phyloP scores from a whole-genome alignment of 2,329 filamentous ascomycete genomes.

The Pseudopithomyces chartarum region DNA sequence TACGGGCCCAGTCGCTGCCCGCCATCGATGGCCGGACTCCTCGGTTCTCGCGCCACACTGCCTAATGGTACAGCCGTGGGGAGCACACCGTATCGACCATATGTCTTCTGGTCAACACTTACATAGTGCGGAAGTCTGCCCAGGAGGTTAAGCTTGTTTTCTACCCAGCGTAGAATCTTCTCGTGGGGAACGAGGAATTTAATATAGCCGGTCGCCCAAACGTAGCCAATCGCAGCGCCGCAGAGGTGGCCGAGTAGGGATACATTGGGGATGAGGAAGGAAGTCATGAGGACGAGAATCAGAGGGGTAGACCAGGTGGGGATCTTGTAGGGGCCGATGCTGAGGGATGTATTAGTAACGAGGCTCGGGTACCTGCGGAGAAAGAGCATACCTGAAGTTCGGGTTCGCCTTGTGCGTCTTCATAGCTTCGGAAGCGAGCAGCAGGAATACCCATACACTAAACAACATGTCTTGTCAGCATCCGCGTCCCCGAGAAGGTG shows the following conservation, averaged over 20 bases:
- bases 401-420: slow-evolving; percentile 84
- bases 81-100: slow-evolving; percentile 87
- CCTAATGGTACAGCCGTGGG: slow-evolving; percentile 53
- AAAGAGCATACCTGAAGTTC: slow-evolving; percentile 62
- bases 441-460: slow-evolving; percentile 90
- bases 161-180: slow-evolving; percentile 83
- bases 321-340: slow-evolving; percentile 68
- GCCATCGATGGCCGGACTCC: slow-evolving; percentile 30
- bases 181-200: slow-evolving; percentile 90
- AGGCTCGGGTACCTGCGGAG: background rate
- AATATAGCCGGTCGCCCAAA: slow-evolving; percentile 86
- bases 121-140: slow-evolving; percentile 88
- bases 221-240: slow-evolving; percentile 81
- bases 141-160: slow-evolving; percentile 84
- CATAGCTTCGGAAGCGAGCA: slow-evolving; percentile 83
- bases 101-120: slow-evolving; percentile 94
- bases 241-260: slow-evolving; percentile 87
- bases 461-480: slow-evolving; percentile 6
- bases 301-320: slow-evolving; percentile 92
- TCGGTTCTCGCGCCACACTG: slow-evolving; percentile 17
- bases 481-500: background rate
- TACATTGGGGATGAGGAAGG: slow-evolving; percentile 77
- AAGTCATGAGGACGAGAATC: slow-evolving; percentile 73
- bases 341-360: slow-evolving; percentile 39
- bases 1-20: slow-evolving; percentile 37